Base-by-base conservation (phyloP, 768 basidiomycete genomes). In the Tylopilus sp. region DNA sequence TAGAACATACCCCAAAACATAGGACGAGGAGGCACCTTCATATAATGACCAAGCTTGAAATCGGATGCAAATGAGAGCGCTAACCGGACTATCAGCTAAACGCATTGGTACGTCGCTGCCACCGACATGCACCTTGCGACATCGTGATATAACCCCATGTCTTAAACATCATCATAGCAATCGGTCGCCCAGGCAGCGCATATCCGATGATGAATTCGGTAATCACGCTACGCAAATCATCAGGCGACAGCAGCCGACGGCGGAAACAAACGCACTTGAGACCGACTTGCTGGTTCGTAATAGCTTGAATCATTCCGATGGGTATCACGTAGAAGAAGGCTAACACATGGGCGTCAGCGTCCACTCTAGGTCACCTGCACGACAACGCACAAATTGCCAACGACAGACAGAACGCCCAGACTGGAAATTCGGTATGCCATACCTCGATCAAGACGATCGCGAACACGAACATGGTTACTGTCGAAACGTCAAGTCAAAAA, bases 141-240 rank as follows among this genome's bases (percentile, higher is more conserved):
- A 84, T 80, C 1, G 82, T 79, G 40, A 84, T 78, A 62, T 86
- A 86, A n/a, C 82, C 83, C 70, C 78, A 86, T 4, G 78, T 83
- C 71, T 85, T 85, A 73, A 83, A 87, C 79, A 88, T 82, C 86
- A 88, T 85, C 80, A 86, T 82, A 0, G 87, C 86, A 51, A 88
- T 77, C 3, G 88, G 86, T 45, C 77, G 78, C 15, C 88, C 88
- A 61, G 77, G 78, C 21, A 78, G 65, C 10, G 70, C 63, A 40
- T 69, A 71, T 15, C 88, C 87, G 44, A 83, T 77, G 39, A 90
- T 77, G 33, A 90, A 73, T 61, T 91, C 88, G 0, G 86, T 81
- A 50, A 91, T 80, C 30, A 90, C 86, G 61, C 63, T 64, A 35
- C 44, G 6, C n/a, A n/a, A 20, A 40, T 9, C 8, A 8, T 64